phyloP scores from a whole-genome alignment of 78 protist genomes.

The Cavenderia fasciculata region DNA sequence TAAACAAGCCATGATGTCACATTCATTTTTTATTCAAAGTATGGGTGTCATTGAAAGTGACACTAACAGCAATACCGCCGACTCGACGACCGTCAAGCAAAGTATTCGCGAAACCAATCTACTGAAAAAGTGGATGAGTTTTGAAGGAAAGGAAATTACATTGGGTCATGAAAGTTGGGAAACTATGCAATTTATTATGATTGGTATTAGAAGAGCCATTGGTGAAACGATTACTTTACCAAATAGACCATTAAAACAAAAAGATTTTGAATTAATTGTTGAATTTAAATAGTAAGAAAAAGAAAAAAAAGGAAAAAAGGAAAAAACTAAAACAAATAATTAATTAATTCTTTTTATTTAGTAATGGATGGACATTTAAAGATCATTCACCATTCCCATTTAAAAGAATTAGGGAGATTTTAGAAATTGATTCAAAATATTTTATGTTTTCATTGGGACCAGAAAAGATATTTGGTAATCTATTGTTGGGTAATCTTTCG shows the following conservation, averaged over 20 bases:
- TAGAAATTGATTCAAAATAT: slow-evolving; percentile 46
- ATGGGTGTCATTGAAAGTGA: slow-evolving; percentile 26
- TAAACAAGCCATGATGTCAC: slow-evolving; percentile 1
- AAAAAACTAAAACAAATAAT: too few relatives aligned
- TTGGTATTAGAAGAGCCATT: slow-evolving; percentile 55
- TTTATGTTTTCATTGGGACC: slow-evolving; percentile 81
- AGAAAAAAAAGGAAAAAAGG: too few relatives aligned
- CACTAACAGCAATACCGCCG: background rate
- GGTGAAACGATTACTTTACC: slow-evolving; percentile 56
- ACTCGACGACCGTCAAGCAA: background rate
- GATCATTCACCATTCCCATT: slow-evolving; percentile 62
- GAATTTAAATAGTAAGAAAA: slow-evolving; percentile 50
- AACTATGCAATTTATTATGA: slow-evolving; percentile 62
- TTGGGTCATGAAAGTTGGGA: slow-evolving; percentile 69
- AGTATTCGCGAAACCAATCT: too few relatives aligned
- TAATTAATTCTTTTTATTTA: background rate
- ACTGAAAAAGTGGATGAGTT: slow-evolving; percentile 46
- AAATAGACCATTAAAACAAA: slow-evolving; percentile 46
- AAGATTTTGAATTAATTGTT: slow-evolving; percentile 42
- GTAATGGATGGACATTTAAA: slow-evolving; percentile 61
- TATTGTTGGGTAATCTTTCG: slow-evolving; percentile 57
- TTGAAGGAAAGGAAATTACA: slow-evolving; percentile 60
- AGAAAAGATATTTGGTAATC: slow-evolving; percentile 80
- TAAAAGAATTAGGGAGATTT: slow-evolving; percentile 41
- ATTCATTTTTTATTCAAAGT: slow-evolving; percentile 26